Evolutionary conservation across 768 basidiomycete genomes (phyloP).

Genomic region (Russula sp.): DNA sequence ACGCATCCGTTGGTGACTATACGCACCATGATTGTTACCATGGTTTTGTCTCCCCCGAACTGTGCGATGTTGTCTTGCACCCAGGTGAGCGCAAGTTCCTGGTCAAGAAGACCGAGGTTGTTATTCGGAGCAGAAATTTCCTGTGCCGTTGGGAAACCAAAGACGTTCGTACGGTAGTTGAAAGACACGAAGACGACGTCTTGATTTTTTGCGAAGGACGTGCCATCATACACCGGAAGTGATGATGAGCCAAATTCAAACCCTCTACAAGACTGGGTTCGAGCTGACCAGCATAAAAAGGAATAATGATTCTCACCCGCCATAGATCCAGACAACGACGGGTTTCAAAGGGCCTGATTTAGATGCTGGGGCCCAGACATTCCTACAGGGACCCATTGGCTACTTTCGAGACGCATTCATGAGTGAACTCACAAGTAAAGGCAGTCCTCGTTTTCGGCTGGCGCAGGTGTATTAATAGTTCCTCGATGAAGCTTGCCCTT

Average conservation of each 20-base stretch:
- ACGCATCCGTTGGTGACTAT: constrained; percentile 18
- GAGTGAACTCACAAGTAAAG: constrained; percentile 5
- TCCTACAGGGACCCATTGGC: background rate
- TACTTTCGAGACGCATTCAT: background rate
- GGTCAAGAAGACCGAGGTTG: constrained; percentile 21
- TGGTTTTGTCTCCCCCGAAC: constrained; percentile 59
- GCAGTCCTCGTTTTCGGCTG: constrained; percentile 20
- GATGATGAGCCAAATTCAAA: constrained; percentile 14
- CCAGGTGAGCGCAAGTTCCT: constrained; percentile 46
- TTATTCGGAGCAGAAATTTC: constrained; percentile 8
- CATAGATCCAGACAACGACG: constrained; percentile 24
- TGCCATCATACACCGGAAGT: constrained; percentile 17
- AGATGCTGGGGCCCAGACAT: constrained; percentile 21
- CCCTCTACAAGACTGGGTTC: constrained; percentile 6
- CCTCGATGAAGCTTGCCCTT: background rate
- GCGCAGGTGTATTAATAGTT: constrained; percentile 1
- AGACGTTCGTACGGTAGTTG: constrained; percentile 24
- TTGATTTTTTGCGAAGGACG: constrained; percentile 22
- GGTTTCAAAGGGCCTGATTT: constrained; percentile 9
- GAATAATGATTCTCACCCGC: constrained; percentile 12
- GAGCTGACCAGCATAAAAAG: background rate
- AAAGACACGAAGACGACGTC: constrained; percentile 20
- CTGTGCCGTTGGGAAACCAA: constrained; percentile 18
- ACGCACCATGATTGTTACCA: constrained; percentile 39
- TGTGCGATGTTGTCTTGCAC: constrained; percentile 55